Conservation (phyloP, 192 early-diverging fungal species). For the Coemansia sp. region DNA sequence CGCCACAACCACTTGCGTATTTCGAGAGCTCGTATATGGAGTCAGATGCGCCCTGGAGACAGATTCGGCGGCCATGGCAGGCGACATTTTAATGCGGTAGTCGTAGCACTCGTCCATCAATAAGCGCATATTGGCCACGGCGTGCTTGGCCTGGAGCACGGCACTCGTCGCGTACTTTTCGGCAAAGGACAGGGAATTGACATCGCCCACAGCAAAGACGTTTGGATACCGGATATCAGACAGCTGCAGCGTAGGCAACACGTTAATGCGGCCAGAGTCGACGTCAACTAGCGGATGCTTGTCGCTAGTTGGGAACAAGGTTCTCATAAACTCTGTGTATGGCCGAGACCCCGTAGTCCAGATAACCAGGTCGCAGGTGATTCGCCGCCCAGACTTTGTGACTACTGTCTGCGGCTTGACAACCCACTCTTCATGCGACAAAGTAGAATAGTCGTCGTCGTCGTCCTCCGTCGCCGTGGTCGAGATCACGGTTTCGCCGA, state of each 20-base stretch:
- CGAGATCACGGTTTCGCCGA: conserved; percentile 25
- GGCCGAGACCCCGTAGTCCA: conserved; percentile 55
- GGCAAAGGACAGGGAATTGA: conserved; percentile 44
- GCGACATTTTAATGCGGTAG: conserved; percentile 37
- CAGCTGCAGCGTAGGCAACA: conserved; percentile 59
- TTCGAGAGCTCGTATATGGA: conserved; percentile 16
- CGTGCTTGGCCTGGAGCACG: conserved; percentile 39
- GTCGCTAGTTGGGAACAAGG: conserved; percentile 31
- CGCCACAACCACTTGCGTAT: conserved; percentile 34
- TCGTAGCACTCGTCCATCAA: conserved; percentile 52
- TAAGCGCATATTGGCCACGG: conserved; percentile 21
- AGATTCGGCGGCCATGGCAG: conserved; percentile 26
- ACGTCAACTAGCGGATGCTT: conserved; percentile 41
- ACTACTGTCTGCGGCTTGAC: conserved; percentile 26
- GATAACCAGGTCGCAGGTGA: conserved; percentile 65
- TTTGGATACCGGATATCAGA: conserved; percentile 43
- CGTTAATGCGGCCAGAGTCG: conserved; percentile 47
- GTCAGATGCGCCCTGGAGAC: conserved; percentile 13
- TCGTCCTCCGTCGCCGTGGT: not conserved
- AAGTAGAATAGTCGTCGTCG: not conserved
- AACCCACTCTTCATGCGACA: conserved; percentile 7
- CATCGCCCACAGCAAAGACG: conserved; percentile 64
- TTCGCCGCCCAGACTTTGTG: conserved; percentile 35
- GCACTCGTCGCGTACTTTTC: conserved; percentile 52
- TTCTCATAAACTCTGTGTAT: conserved; percentile 56